Evolutionary conservation across 2,329 filamentous ascomycete species (phyloP), one percentile per base, ranked within the genome.

Genomic region (Fulvia fulva): DNA sequence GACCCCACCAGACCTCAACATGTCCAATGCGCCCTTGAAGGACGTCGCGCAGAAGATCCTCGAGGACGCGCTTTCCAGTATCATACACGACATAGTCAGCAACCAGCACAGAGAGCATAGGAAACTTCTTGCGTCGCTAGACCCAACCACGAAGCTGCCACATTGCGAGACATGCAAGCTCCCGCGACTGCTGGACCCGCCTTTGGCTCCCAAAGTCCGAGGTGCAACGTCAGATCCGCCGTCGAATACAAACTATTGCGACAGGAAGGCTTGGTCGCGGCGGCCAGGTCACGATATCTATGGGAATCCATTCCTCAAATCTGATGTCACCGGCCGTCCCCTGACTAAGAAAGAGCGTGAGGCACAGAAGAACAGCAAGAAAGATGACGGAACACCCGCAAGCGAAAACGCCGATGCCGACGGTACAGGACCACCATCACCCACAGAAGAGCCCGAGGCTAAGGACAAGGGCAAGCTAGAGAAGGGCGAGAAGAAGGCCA

Each of bases 41-140:
- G 57, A 65, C 21, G 67, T 72, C 49, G 79, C 85, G 63, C 81
- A 85, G 70, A 77, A 82, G 22, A 83, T 93, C 60, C 81, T 93
- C 68, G 87, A 91, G 68, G 88, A 92, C 70, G 76, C 87, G 56
- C 78, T 93, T 61, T 86, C 88, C 77, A 91, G 90, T 73, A 83
- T 92, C 68, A 81, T 92, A 65, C 87, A 89, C 73, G 87, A 90
- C 71, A 80, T 90, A 53, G 79, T 90, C 63, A 80, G 91, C 68
- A 84, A 89, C 72, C 86, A 85, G 43, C 90, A 93, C 73, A 87
- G 87, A 65, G 83, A 89, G 65, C 90, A 93, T 76, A 92, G 92
- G 78, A 83, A 85, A 63, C 84, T 89, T 54, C 85, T 87, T 55
- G 91, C 90, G 69, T 87, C 87, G 16, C 80, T 92, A 56, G 81